A percentile compares a stretch with the other conserved stretches of the same genome.
Conservation (phyloP, 169 alveolate genomes). For the Plasmodium gaboni region DNA sequence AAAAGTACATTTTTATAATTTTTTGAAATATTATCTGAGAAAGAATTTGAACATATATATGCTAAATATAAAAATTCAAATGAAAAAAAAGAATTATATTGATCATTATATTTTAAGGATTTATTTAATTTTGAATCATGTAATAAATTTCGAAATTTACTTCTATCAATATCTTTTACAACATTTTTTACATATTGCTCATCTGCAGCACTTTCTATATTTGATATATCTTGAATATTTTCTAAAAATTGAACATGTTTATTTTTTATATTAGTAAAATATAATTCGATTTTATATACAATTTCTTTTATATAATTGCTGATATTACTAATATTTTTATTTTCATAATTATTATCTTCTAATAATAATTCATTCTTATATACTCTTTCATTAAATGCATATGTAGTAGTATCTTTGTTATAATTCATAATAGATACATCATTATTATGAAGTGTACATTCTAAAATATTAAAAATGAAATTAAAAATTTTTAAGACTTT, state of each 20-base stretch:
- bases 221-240: too few relatives aligned
- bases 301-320: constrained; percentile 58
- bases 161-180: constrained; percentile 19
- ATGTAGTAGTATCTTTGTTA: not conserved
- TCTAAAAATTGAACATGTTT: constrained; percentile 4
- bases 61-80: constrained; percentile 51
- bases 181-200: not conserved
- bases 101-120: constrained; percentile 9
- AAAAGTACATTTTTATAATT: constrained; percentile 20
- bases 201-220: too few relatives aligned
- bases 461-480: constrained; percentile 54
- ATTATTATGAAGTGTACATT: constrained; percentile 14
- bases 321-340: constrained; percentile 10
- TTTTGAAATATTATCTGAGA: constrained; percentile 44
- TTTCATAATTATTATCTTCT: not conserved
- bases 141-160: constrained; percentile 28
- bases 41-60: constrained; percentile 62
- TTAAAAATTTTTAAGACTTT: constrained; percentile 35
- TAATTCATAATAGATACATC: constrained; percentile 31
- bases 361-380: not conserved
- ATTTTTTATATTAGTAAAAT: constrained; percentile 17
- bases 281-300: constrained; percentile 33
- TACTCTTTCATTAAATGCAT: not conserved
- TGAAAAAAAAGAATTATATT: constrained; percentile 27
- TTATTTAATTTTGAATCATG: constrained; percentile 31